phyloP scores from a whole-genome alignment of 495 filamentous ascomycete species.

The Hypoxylon fuscum region DNA sequence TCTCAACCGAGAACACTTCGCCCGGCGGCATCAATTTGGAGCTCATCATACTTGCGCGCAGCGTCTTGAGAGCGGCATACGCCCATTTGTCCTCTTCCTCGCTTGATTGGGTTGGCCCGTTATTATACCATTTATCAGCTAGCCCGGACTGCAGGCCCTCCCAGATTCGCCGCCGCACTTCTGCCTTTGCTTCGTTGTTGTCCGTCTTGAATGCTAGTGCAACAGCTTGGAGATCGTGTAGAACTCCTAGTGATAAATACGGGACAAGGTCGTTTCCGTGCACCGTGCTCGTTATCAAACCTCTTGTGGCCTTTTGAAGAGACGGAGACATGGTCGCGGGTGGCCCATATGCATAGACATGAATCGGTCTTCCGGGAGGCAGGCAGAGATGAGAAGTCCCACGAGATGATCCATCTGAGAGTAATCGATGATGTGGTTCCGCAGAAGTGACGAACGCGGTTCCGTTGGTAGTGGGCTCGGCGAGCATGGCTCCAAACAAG shows the following conservation, averaged over 20 bases:
- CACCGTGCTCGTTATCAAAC: conserved; percentile 77
- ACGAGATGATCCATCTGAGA: conserved; percentile 40
- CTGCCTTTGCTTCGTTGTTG: conserved; percentile 67
- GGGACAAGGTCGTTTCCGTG: conserved; percentile 79
- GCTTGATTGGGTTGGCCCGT: conserved; percentile 21
- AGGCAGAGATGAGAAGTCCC: conserved; percentile 57
- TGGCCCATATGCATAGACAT: conserved; percentile 83
- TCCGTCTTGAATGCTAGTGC: conserved; percentile 78
- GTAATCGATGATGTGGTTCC: conserved; percentile 52
- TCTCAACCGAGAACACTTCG: conserved; percentile 78
- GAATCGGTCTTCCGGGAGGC: conserved; percentile 72
- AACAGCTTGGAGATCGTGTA: conserved; percentile 78
- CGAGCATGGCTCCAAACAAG: conserved; percentile 76
- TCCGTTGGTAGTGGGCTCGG: conserved; percentile 62
- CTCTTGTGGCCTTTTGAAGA: conserved; percentile 75
- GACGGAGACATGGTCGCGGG: conserved; percentile 76
- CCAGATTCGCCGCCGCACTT: conserved; percentile 73
- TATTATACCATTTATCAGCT: conserved; percentile 56
- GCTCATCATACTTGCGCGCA: conserved; percentile 74
- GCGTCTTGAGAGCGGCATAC: conserved; percentile 70
- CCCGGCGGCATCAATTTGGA: conserved; percentile 79
- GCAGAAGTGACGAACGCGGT: conserved; percentile 58
- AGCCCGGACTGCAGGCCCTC: conserved; percentile 62
- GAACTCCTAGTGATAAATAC: conserved; percentile 74
- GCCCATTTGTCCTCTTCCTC: conserved; percentile 75